Conservation (phyloP, 139 green algal species). For the Tetratostichococcus sp. region DNA sequence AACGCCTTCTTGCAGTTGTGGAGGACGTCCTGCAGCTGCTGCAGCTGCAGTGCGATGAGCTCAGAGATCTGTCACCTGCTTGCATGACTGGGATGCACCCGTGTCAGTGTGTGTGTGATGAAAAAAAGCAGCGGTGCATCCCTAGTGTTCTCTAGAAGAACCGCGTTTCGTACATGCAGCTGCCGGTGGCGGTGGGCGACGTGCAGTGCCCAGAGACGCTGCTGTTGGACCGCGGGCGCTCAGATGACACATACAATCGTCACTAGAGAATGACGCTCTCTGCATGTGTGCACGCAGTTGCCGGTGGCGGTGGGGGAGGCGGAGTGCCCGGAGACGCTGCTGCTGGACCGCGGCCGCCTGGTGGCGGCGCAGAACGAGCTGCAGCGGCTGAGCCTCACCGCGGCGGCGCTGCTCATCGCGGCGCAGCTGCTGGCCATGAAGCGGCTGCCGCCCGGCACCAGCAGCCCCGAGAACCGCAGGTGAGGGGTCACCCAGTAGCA, state of each 20-base stretch:
- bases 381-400: conserved; percentile 29
- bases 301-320: not conserved
- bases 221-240: conserved; percentile 17
- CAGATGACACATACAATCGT: too few species aligned
- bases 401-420: conserved; percentile 20
- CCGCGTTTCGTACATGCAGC: too few species aligned
- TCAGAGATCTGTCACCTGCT: too few species aligned
- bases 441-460: not conserved
- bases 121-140: too few species aligned
- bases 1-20: too few species aligned
- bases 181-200: not conserved
- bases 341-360: conserved; percentile 5
- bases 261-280: too few species aligned
- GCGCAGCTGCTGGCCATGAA: conserved; percentile 20
- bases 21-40: too few species aligned
- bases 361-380: conserved; percentile 30
- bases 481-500: not conserved
- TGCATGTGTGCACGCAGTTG: too few species aligned
- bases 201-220: conserved; percentile 21
- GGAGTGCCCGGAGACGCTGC: conserved; percentile 12
- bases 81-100: too few species aligned
- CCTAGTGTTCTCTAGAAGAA: too few species aligned
- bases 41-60: too few species aligned
- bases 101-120: too few species aligned
- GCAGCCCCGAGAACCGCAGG: not conserved